Evolutionary conservation across 768 basidiomycete species (phyloP).

Genomic region (Hypholoma fasciculare): DNA sequence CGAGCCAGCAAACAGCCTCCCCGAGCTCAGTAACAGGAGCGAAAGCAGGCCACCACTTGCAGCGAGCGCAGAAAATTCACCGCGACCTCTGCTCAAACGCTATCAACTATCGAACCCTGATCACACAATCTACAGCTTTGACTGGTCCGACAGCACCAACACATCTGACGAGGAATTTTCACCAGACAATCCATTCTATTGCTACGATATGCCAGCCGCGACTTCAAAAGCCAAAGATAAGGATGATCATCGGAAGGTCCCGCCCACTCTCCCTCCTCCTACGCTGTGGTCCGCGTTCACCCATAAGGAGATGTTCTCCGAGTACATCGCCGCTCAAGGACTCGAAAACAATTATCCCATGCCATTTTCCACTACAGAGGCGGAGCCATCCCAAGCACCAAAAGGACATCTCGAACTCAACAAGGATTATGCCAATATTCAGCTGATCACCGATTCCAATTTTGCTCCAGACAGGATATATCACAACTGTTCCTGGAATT

Average conservation of each 20-base stretch:
- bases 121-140: too few relatives aligned
- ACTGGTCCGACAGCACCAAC: background rate
- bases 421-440: background rate
- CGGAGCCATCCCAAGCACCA: background rate
- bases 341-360: background rate
- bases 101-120: too few relatives aligned
- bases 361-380: background rate
- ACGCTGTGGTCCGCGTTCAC: background rate
- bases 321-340: background rate
- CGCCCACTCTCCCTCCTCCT: background rate
- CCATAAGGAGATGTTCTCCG: background rate
- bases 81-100: background rate
- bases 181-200: background rate
- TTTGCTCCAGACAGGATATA: background rate
- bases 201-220: background rate
- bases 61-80: background rate
- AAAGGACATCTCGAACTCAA: background rate
- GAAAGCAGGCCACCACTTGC: too few relatives aligned
- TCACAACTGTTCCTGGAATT: background rate
- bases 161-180: background rate
- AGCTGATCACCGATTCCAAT: background rate
- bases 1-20: background rate
- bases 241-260: background rate
- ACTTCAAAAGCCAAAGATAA: background rate
- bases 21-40: background rate